Evolutionary conservation across 306 rosid species (phyloP).

Genomic region (Vigna reflexopilosa): DNA sequence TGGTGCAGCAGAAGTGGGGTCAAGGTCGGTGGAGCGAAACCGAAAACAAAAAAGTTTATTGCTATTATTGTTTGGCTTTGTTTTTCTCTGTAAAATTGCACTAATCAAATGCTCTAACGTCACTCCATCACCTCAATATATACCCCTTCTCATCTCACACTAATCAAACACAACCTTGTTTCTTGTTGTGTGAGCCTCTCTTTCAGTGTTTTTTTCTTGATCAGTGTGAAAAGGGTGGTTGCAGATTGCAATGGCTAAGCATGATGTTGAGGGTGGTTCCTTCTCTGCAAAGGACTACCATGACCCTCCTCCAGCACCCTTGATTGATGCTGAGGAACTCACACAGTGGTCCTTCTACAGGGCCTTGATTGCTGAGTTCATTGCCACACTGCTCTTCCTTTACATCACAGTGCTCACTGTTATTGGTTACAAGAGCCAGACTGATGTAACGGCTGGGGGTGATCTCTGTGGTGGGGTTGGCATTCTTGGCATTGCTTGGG

Average conservation of each 20-base stretch:
- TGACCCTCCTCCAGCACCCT: slow-evolving; percentile 44
- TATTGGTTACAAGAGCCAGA: slow-evolving; percentile 68
- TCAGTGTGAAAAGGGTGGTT: background rate
- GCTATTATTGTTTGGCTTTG: background rate
- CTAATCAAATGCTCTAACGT: slow-evolving; percentile 6
- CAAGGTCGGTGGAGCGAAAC: slow-evolving; percentile 31
- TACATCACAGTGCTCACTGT: slow-evolving; percentile 76
- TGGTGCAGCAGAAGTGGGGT: slow-evolving; percentile 5
- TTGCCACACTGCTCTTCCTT: slow-evolving; percentile 77
- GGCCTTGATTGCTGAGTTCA: slow-evolving; percentile 77
- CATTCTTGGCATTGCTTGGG: slow-evolving; percentile 75
- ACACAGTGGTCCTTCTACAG: slow-evolving; percentile 72
- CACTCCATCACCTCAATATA: slow-evolving; percentile 28
- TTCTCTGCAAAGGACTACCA: slow-evolving; percentile 39
- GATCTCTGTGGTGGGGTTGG: slow-evolving; percentile 72
- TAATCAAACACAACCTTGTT: background rate
- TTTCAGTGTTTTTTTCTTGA: background rate
- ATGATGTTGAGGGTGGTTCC: slow-evolving; percentile 36
- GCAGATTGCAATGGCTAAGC: slow-evolving; percentile 35
- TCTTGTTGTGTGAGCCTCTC: background rate
- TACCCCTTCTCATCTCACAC: slow-evolving; percentile 27
- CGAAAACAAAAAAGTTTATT: slow-evolving; percentile 1
- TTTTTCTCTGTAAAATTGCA: background rate
- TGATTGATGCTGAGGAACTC: slow-evolving; percentile 44
- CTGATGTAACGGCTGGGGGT: slow-evolving; percentile 21